A percentile compares a stretch with the other conserved stretches of the same genome.
These are phyloP conservation scores for Arachis stenosperma DNA, from an alignment of 306 rosid genomes.

Conservation along the genomic window DNA sequence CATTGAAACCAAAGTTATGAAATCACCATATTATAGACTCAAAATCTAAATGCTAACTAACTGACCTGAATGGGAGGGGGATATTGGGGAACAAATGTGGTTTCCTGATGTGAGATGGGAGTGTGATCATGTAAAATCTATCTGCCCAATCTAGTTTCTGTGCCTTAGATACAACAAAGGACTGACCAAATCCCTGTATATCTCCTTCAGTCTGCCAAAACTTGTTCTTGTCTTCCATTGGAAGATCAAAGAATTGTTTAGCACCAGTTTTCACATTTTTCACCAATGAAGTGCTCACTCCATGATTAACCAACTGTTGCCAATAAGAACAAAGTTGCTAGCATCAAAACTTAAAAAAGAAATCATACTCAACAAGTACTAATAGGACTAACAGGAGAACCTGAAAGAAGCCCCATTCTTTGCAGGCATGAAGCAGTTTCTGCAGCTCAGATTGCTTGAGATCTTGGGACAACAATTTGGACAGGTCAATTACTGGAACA, in stretches of 20 bases:
- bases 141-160: constrained; percentile 64
- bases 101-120: constrained; percentile 46
- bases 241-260: constrained; percentile 40
- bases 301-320: constrained; percentile 41
- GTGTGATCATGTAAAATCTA: constrained; percentile 25
- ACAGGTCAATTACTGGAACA: constrained; percentile 45
- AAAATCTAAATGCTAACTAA: too few relatives aligned
- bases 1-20: not conserved
- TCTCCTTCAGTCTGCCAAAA: constrained; percentile 48
- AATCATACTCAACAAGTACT: not conserved
- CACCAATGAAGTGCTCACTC: constrained; percentile 44
- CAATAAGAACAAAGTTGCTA: not conserved
- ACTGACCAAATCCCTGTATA: constrained; percentile 52
- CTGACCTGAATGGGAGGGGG: constrained; percentile 44
- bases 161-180: constrained; percentile 49
- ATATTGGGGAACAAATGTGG: constrained; percentile 52
- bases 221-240: constrained; percentile 50
- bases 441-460: constrained; percentile 34
- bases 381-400: constrained; percentile 13
- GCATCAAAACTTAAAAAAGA: not conserved
- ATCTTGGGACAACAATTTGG: constrained; percentile 39
- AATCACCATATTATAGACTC: too few relatives aligned
- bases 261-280: constrained; percentile 48
- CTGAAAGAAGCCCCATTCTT: constrained; percentile 65
- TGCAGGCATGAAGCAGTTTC: constrained; percentile 47